A percentile compares a stretch with the other conserved stretches of the same genome.
phyloP scores from a whole-genome alignment of 441 rosid genomes.

The Melastoma candidum region DNA sequence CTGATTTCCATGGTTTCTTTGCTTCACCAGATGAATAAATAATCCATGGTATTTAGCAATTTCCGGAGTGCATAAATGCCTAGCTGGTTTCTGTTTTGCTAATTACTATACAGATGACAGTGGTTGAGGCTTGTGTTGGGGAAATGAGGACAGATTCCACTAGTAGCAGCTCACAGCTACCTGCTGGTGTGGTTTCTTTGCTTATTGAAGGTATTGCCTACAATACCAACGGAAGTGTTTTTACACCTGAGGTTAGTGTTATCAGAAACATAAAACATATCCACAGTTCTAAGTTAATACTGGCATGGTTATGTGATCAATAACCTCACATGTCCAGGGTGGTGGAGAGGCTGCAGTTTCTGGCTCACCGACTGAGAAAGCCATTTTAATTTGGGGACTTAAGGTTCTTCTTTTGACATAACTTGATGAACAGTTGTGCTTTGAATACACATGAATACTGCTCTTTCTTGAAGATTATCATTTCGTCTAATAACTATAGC shows the following conservation, averaged over 20 bases:
- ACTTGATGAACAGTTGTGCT: too few relatives aligned
- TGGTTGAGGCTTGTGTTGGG: constrained; percentile 68
- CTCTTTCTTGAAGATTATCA: too few relatives aligned
- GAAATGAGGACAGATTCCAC: constrained; percentile 49
- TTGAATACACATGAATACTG: too few relatives aligned
- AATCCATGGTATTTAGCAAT: too few relatives aligned
- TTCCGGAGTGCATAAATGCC: too few relatives aligned
- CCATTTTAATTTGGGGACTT: constrained; percentile 18
- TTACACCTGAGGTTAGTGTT: constrained; percentile 49
- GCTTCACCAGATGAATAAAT: too few relatives aligned
- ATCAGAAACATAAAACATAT: not conserved
- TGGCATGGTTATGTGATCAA: constrained; percentile 10
- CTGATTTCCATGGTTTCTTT: too few relatives aligned
- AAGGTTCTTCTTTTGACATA: constrained; percentile 40
- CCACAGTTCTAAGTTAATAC: constrained; percentile 7
- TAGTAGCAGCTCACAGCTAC: constrained; percentile 41
- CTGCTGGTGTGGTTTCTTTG: constrained; percentile 33
- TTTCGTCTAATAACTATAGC: not conserved
- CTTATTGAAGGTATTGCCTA: constrained; percentile 76
- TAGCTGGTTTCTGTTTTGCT: too few relatives aligned
- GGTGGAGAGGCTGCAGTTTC: constrained; percentile 15
- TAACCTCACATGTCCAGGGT: constrained; percentile 28
- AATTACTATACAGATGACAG: constrained; percentile 50
- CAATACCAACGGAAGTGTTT: constrained; percentile 85
- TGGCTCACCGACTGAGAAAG: constrained; percentile 11